Evolutionary conservation across 768 basidiomycete species (phyloP).

Genomic region (Boletus fagicola): DNA sequence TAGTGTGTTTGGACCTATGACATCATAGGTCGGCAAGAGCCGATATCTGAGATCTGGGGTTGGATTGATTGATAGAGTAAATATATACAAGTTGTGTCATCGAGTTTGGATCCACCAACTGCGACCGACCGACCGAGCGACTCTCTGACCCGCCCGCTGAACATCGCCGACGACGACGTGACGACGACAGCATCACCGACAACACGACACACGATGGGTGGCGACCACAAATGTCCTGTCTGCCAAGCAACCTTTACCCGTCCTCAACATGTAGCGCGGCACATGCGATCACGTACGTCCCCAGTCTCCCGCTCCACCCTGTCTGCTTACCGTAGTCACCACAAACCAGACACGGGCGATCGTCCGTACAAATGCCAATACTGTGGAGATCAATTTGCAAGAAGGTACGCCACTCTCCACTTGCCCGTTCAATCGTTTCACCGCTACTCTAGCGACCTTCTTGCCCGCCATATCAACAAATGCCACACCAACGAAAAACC

Average conservation of each 20-base stretch:
- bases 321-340: background rate
- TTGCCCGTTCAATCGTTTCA: constrained; percentile 10
- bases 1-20: constrained; percentile 19
- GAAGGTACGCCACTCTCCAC: constrained; percentile 51
- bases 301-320: constrained; percentile 23
- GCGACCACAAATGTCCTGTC: constrained; percentile 84
- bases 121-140: constrained; percentile 13
- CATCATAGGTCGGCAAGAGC: constrained; percentile 30
- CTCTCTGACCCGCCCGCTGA: constrained; percentile 15
- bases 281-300: constrained; percentile 86
- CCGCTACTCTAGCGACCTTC: constrained; percentile 59
- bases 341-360: constrained; percentile 73
- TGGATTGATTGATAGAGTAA: constrained; percentile 28
- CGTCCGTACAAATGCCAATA: constrained; percentile 85
- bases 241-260: constrained; percentile 86
- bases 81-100: constrained; percentile 41
- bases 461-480: constrained; percentile 85
- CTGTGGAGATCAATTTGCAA: constrained; percentile 87
- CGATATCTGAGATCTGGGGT: constrained; percentile 38
- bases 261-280: constrained; percentile 85
- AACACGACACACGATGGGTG: constrained; percentile 50
- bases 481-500: constrained; percentile 80
- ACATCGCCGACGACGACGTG: constrained; percentile 16
- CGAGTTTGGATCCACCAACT: constrained; percentile 28
- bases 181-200: background rate